Evolutionary conservation across 2,329 filamentous ascomycete genomes (phyloP).

Genomic region (Botrytis deweyae): DNA sequence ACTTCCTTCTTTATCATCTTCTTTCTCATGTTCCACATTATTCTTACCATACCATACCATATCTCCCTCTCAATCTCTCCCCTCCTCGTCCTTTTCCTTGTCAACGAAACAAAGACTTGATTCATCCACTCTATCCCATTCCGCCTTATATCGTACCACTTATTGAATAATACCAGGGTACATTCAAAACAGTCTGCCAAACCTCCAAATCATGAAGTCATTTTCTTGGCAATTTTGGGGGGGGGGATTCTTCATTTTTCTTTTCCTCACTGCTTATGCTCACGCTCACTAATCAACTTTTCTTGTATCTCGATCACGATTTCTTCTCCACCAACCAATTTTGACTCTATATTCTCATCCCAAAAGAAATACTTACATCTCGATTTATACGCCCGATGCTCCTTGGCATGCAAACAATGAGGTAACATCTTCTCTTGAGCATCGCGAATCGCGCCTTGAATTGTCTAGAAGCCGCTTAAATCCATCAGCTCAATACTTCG

Average conservation of each 20-base stretch:
- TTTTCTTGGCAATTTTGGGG: neutral
- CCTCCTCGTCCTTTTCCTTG: neutral
- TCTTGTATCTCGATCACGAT: neutral
- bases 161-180: neutral
- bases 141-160: neutral
- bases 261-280: neutral
- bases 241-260: neutral
- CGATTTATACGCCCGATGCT: neutral
- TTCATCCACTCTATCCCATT: neutral
- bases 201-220: neutral
- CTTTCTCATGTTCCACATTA: neutral
- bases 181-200: neutral
- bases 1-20: neutral
- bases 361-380: neutral
- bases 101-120: neutral
- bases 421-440: neutral
- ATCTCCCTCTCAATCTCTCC: no score
- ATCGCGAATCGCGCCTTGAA: neutral
- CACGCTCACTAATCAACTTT: neutral
- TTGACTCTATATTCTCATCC: neutral
- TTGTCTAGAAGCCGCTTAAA: neutral
- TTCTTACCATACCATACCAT: no score
- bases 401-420: neutral
- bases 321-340: neutral
- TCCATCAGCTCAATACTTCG: neutral